Evolutionary conservation across 306 rosid genomes (phyloP), one percentile per base, ranked within the genome.

Genomic region (Elaeagnus macrophylla): DNA sequence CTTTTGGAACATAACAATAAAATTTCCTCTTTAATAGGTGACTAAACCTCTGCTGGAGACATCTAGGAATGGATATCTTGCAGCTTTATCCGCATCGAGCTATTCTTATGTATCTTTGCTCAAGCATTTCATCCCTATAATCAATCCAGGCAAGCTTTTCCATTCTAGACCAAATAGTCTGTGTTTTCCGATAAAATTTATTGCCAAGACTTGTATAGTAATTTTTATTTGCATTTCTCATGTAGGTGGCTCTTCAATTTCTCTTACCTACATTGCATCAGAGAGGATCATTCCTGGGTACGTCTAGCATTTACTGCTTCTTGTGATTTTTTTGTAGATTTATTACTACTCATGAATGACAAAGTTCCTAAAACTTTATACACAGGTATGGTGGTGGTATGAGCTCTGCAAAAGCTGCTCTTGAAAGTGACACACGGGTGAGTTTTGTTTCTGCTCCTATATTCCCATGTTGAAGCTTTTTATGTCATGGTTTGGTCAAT

Each of bases 271-370:
- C 84, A 87, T 91, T 69, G 99, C 95, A 58, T 87, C 99, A 6
- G 99, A 87, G 62, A 87, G 84, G 81, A 84, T 87, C 67, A 87
- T 91, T 84, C 99, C 96, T 3, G 99, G 96, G 96, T 91, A 60
- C 45, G 72, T 72, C 41, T 42, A 43, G 8, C 44, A 46, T 57
- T 18, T 44, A 6, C 14, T 18, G 47, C 46, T 17, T 7, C 12
- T 10, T 0, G n/a, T 59, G 37, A 41, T 32, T 7, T 11, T 51
- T 37, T 51, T 57, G 51, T 32, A 51, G 46, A 44, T 7, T 48
- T 46, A 54, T 48, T 36, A 50, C 25, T 36, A n/a, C n/a, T n/a
- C n/a, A n/a, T n/a, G n/a, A n/a, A n/a, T 25, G 25, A 7, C 9
- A 49, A 12, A 49, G 13, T 18, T n/a, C n/a, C 45, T 10, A 9